Evolutionary conservation across 2,329 filamentous ascomycete genomes (phyloP).

Genomic region (Fusarium mangiferae): DNA sequence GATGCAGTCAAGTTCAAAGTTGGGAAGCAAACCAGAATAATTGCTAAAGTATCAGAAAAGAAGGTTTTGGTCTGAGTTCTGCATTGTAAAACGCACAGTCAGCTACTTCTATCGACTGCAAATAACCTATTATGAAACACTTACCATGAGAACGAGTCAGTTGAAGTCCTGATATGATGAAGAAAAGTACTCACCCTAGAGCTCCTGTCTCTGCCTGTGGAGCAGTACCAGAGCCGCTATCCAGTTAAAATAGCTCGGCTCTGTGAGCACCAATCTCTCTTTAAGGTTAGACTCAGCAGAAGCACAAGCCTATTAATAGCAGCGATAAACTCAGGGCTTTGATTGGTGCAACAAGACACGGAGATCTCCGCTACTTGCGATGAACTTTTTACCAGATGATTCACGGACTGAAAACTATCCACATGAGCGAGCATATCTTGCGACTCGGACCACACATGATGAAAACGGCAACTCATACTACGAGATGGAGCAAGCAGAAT

Average conservation of each 20-base stretch:
- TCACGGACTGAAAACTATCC: not conserved
- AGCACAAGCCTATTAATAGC: not conserved
- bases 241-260: not conserved
- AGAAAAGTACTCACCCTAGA: not conserved
- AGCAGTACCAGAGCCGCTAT: not conserved
- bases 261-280: fast-evolving
- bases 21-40: not conserved
- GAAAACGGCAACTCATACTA: not conserved
- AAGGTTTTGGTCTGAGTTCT: too few relatives aligned
- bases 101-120: too few relatives aligned
- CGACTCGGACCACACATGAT: not conserved
- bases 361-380: not conserved
- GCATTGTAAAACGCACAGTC: too few relatives aligned
- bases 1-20: fast-evolving
- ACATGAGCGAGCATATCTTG: not conserved
- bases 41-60: too few relatives aligned
- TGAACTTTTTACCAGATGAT: not conserved
- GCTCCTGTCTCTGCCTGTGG: too few relatives aligned
- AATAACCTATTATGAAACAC: not conserved
- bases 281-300: not conserved
- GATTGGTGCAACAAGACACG: not conserved
- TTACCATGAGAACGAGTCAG: not conserved
- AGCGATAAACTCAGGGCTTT: too few relatives aligned
- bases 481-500: not conserved
- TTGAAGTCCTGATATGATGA: not conserved